These are phyloP conservation scores for Magnaporthales sp. DNA, from an alignment of 2,329 filamentous ascomycete genomes.

Conservation along the genomic window DNA sequence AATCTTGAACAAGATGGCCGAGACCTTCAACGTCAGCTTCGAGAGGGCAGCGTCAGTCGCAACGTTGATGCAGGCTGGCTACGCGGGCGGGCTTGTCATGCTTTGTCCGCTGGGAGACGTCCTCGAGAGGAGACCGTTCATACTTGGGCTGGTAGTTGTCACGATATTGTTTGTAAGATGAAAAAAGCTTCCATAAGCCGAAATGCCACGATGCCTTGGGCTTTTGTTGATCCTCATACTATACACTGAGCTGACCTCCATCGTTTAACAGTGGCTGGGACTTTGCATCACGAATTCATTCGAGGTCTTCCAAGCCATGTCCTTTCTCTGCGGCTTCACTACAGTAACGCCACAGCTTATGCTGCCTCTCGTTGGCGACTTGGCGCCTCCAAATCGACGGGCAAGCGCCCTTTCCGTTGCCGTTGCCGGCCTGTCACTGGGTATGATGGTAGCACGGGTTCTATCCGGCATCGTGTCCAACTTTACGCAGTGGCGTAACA, in stretches of 20 bases:
- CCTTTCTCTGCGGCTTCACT: slow-evolving; percentile 65
- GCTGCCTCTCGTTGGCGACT: slow-evolving; percentile 72
- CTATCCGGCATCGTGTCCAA: slow-evolving; percentile 68
- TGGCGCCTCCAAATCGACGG: slow-evolving; percentile 60
- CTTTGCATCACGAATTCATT: slow-evolving; percentile 62
- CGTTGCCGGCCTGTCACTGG: slow-evolving; percentile 65
- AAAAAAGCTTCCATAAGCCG: background rate
- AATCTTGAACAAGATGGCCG: slow-evolving; percentile 66
- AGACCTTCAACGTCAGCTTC: slow-evolving; percentile 61
- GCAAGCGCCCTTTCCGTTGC: slow-evolving; percentile 66
- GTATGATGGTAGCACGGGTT: slow-evolving; percentile 67
- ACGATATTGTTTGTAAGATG: slow-evolving; percentile 56
- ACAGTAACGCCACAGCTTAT: slow-evolving; percentile 75
- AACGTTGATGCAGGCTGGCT: slow-evolving; percentile 71
- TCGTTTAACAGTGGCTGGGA: slow-evolving; percentile 47
- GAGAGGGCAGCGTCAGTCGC: slow-evolving; percentile 60
- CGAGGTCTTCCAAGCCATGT: slow-evolving; percentile 56
- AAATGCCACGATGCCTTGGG: background rate
- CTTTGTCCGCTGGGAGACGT: slow-evolving; percentile 69
- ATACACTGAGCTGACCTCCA: background rate
- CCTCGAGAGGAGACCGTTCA: slow-evolving; percentile 59
- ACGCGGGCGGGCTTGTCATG: slow-evolving; percentile 64
- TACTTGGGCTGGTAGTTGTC: slow-evolving; percentile 55
- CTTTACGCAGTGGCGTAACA: slow-evolving; percentile 64
- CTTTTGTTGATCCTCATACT: too few species aligned